Evolutionary conservation across 441 rosid species (phyloP), one percentile per base, ranked within the genome.

Genomic region (Gossypium gossypioides): DNA sequence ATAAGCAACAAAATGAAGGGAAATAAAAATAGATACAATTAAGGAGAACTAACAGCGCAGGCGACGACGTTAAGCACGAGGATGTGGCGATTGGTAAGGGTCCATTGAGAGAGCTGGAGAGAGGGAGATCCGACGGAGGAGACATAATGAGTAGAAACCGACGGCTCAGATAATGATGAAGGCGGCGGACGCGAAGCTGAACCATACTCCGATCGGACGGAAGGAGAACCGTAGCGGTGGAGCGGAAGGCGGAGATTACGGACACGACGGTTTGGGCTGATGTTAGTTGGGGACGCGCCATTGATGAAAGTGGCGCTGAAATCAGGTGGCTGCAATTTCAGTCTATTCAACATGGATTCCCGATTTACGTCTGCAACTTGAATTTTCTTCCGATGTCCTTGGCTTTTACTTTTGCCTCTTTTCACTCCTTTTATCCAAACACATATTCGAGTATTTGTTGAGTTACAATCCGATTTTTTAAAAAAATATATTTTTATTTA

Each of bases 21-120:
- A 16, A 19, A 7, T 22, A 1, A 2, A 4, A 32, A 0, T 67
- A 51, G 16, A 64, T 18, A 52, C 5, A 69, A 6, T 15, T 54
- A 79, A 59, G 61, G 72, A 69, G 69, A 67, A 77, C 22, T 70
- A 71, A 93, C 96, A 32, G 83, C 81, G 75, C 92, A 87, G 67
- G 96, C 95, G 75, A 86, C 34, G 88, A 84, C 78, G 66, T 82
- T 86, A 72, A 91, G 89, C 48, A 82, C 18, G 77, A 85, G 55
- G 72, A 91, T 74, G 74, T 91, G 97, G 59, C 91, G 92, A 24
- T 84, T 80, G 5, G 91, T 85, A 81, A 91, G 78, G 72, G 77
- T 76, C 87, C 87, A 82, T 13, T 80, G 90, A n/a, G 88, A 78
- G 72, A 81, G 77, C 62, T 78, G 87, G 44, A 86, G 81, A 61